Conservation (phyloP, 2,329 filamentous ascomycete species). For the Chalara sp. region DNA sequence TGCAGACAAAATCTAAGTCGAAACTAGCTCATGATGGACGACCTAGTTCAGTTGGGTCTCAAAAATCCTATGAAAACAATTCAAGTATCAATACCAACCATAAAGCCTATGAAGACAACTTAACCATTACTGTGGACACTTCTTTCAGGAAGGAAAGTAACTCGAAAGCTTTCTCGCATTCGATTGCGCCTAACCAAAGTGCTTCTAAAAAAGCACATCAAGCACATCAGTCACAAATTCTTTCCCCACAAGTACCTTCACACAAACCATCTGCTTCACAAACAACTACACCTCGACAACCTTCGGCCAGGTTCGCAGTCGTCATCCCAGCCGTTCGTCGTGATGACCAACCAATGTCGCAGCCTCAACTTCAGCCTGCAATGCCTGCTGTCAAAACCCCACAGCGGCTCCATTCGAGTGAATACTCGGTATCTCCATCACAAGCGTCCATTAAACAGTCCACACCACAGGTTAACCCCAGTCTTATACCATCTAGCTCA, state of each 20-base stretch:
- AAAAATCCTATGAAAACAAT: no score
- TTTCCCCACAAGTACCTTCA: no score
- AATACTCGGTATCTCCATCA: no score
- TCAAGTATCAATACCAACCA: no score
- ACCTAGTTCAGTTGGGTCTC: not conserved
- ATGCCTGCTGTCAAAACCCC: not conserved
- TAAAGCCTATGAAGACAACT: constrained; percentile 11
- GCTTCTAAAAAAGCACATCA: no score
- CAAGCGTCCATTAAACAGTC: no score
- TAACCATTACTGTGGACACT: constrained; percentile 2
- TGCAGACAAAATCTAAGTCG: constrained; percentile 4
- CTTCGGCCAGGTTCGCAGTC: constrained; percentile 15
- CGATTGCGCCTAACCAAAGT: no score
- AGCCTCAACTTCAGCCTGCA: constrained; percentile 1
- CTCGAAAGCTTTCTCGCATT: no score
- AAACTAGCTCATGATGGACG: constrained; percentile 1
- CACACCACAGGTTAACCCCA: constrained; percentile 2
- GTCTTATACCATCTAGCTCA: constrained; percentile 5
- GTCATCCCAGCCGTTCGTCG: constrained; percentile 21
- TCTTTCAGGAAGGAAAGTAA: no score
- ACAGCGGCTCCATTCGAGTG: not conserved
- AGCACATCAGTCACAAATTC: no score
- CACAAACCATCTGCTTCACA: constrained; percentile 7
- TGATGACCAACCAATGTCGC: constrained; percentile 27
- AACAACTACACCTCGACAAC: constrained; percentile 32